Base-by-base conservation (phyloP, 768 basidiomycete genomes). In the Trametes gibbosa region DNA sequence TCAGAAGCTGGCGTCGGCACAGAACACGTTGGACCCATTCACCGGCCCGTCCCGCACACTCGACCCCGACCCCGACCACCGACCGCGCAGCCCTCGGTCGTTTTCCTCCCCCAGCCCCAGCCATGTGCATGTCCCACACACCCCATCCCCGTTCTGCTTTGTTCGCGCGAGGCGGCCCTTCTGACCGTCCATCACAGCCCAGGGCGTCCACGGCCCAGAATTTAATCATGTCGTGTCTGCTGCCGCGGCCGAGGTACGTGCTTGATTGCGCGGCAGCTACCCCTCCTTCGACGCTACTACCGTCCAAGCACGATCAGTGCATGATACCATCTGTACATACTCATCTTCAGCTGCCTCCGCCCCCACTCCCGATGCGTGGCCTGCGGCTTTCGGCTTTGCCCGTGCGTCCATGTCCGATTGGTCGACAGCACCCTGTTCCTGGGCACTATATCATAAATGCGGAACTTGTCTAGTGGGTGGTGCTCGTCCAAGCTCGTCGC, bases 1-100 rank as follows among this genome's bases (percentile, higher is more conserved):
- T 62, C 61, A 62, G 61, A 62, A 58, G 37, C 29, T 56, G 61
- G 56, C 56, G 56, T 58, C 61, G 61, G 56, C 61, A 57, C 53
- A 39, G 55, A 41, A 53, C 61, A 62, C 56, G 56, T 54, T 62
- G 58, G 49, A 57, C 19, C 32, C 51, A 29, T 42, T 48, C 25
- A 56, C 42, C 61, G 46, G 40, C 29, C 56, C 56, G 49, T 48
- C 12, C 51, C 45, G 50, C 24, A 21, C 13, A 32, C 32, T 43
- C 50, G 51, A 48, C 24, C 50, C 32, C 9, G 23, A 42, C 41
- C 17, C 41, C 29, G 17, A 8, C 21, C 13, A n/a, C n/a, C n/a
- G n/a, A n/a, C n/a, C n/a, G n/a, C n/a, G n/a, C n/a, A 42, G 13
- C 43, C 29, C 55, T 52, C 60, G 50, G 59, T 50, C 52, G 32